phyloP scores from a whole-genome alignment of 2,329 filamentous ascomycete genomes.

The Aspergillus felis region DNA sequence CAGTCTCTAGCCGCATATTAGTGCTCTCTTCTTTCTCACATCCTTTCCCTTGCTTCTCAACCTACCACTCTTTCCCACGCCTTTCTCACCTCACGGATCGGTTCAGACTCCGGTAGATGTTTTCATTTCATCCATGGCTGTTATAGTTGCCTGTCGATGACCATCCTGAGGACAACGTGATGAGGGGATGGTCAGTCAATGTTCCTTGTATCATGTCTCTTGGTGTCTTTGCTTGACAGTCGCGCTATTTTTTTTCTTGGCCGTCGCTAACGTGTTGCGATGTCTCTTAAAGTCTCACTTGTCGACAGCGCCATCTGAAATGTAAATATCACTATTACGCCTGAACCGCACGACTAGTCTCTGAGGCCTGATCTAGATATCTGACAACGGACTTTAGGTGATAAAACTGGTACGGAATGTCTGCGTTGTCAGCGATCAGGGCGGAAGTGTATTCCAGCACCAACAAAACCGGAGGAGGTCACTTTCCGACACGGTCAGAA shows the following conservation, averaged over 20 bases:
- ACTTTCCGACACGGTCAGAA: slow-evolving; percentile 38
- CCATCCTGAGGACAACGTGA: slow-evolving; percentile 26
- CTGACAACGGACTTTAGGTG: slow-evolving; percentile 21
- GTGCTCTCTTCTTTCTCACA: slow-evolving; percentile 1
- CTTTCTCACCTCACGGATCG: slow-evolving; percentile 5
- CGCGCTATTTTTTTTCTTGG: background rate
- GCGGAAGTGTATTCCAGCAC: slow-evolving; percentile 32
- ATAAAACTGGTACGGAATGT: slow-evolving; percentile 32
- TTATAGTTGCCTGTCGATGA: slow-evolving; percentile 14
- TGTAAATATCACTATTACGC: slow-evolving; percentile 19
- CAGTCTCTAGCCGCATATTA: slow-evolving; percentile 14
- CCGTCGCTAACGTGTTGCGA: slow-evolving; percentile 7
- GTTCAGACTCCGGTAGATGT: slow-evolving; percentile 9
- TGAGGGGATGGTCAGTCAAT: slow-evolving; percentile 36
- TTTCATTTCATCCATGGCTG: slow-evolving; percentile 18
- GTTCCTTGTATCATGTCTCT: background rate
- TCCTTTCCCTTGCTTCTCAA: background rate
- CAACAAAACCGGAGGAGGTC: slow-evolving; percentile 31
- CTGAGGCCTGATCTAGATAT: background rate
- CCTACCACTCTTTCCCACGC: slow-evolving; percentile 1
- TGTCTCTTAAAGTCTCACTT: slow-evolving; percentile 27
- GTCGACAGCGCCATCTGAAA: slow-evolving; percentile 38
- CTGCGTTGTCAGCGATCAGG: slow-evolving; percentile 35
- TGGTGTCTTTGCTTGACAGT: background rate
- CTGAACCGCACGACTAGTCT: background rate